A percentile compares a stretch with the other conserved stretches of the same genome.
These are phyloP conservation scores for Fomitopsis schrenkii DNA, from an alignment of 1,284 basidiomycete genomes.

Conservation along the genomic window DNA sequence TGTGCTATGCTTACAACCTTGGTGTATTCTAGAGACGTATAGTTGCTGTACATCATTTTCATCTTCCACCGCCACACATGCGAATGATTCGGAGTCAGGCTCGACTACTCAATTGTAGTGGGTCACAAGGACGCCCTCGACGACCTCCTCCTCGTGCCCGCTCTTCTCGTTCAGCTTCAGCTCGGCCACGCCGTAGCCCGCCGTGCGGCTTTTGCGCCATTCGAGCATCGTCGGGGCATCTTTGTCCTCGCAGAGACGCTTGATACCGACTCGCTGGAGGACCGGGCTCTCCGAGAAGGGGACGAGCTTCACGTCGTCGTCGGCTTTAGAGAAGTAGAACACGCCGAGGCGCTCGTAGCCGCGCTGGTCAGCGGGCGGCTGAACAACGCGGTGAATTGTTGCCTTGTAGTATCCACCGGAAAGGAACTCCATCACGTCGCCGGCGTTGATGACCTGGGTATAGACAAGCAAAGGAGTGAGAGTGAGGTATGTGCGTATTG, in stretches of 20 bases:
- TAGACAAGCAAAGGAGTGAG: neutral
- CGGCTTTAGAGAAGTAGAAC: slow-evolving; percentile 41
- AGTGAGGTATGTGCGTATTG: neutral
- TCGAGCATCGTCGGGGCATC: slow-evolving; percentile 32
- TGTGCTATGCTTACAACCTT: neutral
- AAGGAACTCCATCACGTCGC: slow-evolving; percentile 55
- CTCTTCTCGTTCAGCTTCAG: slow-evolving; percentile 29
- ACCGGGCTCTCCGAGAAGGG: slow-evolving; percentile 38
- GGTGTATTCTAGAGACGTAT: neutral
- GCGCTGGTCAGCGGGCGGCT: slow-evolving; percentile 46
- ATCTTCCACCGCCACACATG: neutral
- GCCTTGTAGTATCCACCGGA: slow-evolving; percentile 45
- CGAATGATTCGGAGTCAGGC: neutral
- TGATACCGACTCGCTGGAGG: slow-evolving; percentile 31
- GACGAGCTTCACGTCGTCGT: slow-evolving; percentile 30
- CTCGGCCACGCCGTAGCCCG: slow-evolving; percentile 30
- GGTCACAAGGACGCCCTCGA: slow-evolving; percentile 40
- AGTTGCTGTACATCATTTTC: neutral
- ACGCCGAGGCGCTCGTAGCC: slow-evolving; percentile 44
- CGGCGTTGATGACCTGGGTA: slow-evolving; percentile 50
- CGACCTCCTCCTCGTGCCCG: slow-evolving; percentile 41
- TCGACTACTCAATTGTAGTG: slow-evolving; percentile 33
- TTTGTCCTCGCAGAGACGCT: slow-evolving; percentile 26
- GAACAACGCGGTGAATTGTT: slow-evolving; percentile 35
- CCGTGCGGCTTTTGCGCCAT: slow-evolving; percentile 34